Conservation (phyloP, 2,329 filamentous ascomycete genomes). For the Neophaeococcomyces aloes region DNA sequence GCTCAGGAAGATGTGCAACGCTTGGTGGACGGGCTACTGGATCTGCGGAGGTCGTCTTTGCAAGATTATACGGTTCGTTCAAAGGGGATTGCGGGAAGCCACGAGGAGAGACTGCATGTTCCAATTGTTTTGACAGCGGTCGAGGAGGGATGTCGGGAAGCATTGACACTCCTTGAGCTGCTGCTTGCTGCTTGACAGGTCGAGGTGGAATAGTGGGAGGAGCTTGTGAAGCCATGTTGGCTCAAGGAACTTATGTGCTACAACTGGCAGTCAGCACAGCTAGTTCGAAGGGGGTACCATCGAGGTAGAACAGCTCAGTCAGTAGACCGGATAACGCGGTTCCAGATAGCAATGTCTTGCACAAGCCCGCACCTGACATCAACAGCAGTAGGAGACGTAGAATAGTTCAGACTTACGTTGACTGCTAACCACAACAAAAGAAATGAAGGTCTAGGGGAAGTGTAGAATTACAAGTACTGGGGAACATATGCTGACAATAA, state of each 20-base stretch:
- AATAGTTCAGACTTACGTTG: neutral
- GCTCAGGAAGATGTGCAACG: conserved; percentile 62
- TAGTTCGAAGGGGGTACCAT: no score
- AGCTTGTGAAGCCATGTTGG: conserved; percentile 34
- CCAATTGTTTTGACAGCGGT: conserved; percentile 52
- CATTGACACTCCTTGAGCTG: conserved; percentile 36
- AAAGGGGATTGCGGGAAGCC: conserved; percentile 78
- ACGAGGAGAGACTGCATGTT: conserved; percentile 67
- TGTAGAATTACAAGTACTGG: neutral
- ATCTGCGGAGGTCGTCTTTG: conserved; percentile 19
- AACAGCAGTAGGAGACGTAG: neutral
- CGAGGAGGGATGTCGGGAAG: conserved; percentile 70
- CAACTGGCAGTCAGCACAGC: neutral
- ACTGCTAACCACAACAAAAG: conserved; percentile 1
- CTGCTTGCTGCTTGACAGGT: conserved; percentile 45
- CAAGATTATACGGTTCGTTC: conserved; percentile 47
- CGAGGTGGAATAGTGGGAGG: conserved; percentile 53
- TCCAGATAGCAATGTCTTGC: no score
- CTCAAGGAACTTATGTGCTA: conserved; percentile 13
- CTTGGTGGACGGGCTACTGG: conserved; percentile 55
- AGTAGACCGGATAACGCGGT: neutral
- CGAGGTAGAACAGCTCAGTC: neutral
- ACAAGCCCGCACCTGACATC: no score
- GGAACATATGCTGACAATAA: neutral
- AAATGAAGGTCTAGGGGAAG: neutral